Conservation (phyloP, 2,329 filamentous ascomycete genomes). For the Tricladium varicosporioides region DNA sequence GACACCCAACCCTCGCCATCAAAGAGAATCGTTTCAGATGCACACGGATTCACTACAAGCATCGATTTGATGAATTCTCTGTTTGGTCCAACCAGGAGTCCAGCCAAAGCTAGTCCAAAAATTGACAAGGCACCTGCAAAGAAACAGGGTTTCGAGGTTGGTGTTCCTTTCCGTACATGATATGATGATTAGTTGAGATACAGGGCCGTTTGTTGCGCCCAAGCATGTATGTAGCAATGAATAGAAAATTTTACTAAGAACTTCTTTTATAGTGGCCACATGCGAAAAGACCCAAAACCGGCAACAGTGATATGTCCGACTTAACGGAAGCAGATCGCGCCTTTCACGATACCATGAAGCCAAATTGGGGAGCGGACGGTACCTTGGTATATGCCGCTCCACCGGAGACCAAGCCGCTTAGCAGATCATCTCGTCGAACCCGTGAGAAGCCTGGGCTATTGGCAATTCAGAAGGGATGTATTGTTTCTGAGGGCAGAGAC, state of each 20-base stretch:
- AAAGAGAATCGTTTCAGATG: constrained; percentile 33
- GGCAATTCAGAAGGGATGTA: constrained; percentile 51
- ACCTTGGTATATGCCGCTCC: constrained; percentile 64
- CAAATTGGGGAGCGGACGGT: constrained; percentile 75
- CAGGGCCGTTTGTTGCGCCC: constrained; percentile 31
- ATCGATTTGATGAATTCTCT: constrained; percentile 97
- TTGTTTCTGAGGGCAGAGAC: constrained; percentile 63
- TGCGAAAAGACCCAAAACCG: constrained; percentile 71
- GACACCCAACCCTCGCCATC: constrained; percentile 48
- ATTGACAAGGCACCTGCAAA: constrained; percentile 52
- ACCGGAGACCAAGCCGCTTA: constrained; percentile 36
- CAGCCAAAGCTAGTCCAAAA: constrained; percentile 40
- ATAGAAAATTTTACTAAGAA: constrained; percentile 46
- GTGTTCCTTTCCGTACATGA: constrained; percentile 49
- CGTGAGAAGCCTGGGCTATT: constrained; percentile 45
- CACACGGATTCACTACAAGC: constrained; percentile 75
- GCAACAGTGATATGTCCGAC: constrained; percentile 57
- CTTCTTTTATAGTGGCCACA: constrained; percentile 73
- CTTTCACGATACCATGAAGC: constrained; percentile 73
- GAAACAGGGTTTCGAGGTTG: constrained; percentile 83
- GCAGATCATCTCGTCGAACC: constrained; percentile 28
- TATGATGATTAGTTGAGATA: constrained; percentile 13
- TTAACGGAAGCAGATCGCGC: constrained; percentile 61
- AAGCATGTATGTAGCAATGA: constrained; percentile 36
- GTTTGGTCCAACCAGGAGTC: constrained; percentile 70